These are phyloP conservation scores for Colletotrichum caudatum DNA, from an alignment of 2,329 filamentous ascomycete genomes.

Conservation along the genomic window DNA sequence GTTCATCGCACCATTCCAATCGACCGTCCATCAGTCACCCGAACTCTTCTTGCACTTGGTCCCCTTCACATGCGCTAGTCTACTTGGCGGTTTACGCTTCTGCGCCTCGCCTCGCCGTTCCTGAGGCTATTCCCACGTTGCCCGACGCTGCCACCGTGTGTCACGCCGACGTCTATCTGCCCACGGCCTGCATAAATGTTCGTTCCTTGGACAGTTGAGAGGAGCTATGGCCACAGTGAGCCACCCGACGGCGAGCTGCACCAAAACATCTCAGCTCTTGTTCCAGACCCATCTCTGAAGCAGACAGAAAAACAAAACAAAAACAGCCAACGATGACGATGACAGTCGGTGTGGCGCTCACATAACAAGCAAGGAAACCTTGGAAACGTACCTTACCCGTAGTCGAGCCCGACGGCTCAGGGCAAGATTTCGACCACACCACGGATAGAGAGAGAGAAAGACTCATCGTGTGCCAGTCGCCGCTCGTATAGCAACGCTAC, in stretches of 20 bases:
- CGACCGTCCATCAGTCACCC: slow-evolving; percentile 25
- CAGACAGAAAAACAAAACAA: not conserved
- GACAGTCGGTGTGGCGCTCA: slow-evolving; percentile 3
- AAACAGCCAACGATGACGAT: slow-evolving; percentile 8
- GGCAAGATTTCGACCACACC: slow-evolving; percentile 22
- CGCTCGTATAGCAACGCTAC: slow-evolving; percentile 27
- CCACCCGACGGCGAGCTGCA: not conserved
- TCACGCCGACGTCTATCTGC: slow-evolving; percentile 23
- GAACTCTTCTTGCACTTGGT: not conserved
- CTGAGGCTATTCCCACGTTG: slow-evolving; percentile 29
- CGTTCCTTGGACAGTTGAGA: slow-evolving; percentile 1
- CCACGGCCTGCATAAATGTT: slow-evolving; percentile 7
- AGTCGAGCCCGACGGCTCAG: slow-evolving; percentile 19
- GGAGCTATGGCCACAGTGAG: slow-evolving; percentile 26
- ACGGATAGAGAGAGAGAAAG: slow-evolving; percentile 17
- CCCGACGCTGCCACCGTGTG: slow-evolving; percentile 21
- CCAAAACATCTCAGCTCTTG: not conserved
- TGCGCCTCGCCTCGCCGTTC: not conserved
- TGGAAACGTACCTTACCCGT: slow-evolving; percentile 17
- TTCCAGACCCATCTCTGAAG: slow-evolving; percentile 5
- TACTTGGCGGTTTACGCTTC: not conserved
- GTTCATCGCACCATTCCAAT: slow-evolving; percentile 28
- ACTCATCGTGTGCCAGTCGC: slow-evolving; percentile 28
- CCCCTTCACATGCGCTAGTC: not conserved
- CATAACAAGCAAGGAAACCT: slow-evolving; percentile 9